A percentile compares a stretch with the other conserved stretches of the same genome.
Conservation (phyloP, 495 filamentous ascomycete genomes). For the Annulohypoxylon nitens region DNA sequence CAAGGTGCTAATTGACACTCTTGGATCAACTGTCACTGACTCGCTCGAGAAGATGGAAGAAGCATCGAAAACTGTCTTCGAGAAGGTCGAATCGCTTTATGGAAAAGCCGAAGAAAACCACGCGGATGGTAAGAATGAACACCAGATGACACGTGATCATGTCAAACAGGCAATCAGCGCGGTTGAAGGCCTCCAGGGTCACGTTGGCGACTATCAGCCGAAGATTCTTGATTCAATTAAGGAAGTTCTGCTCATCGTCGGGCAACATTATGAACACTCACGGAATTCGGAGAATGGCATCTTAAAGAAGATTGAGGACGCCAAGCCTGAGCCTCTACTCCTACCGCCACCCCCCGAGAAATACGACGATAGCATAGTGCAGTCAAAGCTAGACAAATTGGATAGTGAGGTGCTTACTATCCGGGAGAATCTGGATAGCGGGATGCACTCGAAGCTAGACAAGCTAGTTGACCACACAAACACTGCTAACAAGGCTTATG, state of each 20-base stretch:
- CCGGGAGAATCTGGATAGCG: slow-evolving; percentile 62
- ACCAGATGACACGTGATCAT: slow-evolving; percentile 81
- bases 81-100: slow-evolving; percentile 79
- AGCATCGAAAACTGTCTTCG: slow-evolving; percentile 86
- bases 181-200: slow-evolving; percentile 79
- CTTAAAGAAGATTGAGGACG: slow-evolving; percentile 67
- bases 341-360: slow-evolving; percentile 58
- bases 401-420: slow-evolving; percentile 48
- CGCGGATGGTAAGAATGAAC: slow-evolving; percentile 76
- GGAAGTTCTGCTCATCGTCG: slow-evolving; percentile 83
- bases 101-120: slow-evolving; percentile 82
- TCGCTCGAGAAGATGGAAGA: slow-evolving; percentile 84
- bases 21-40: slow-evolving; percentile 85
- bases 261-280: slow-evolving; percentile 82
- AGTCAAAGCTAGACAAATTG: slow-evolving; percentile 51
- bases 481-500: slow-evolving; percentile 66
- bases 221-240: slow-evolving; percentile 85
- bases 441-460: slow-evolving; percentile 87
- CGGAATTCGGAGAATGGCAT: slow-evolving; percentile 61
- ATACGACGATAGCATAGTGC: slow-evolving; percentile 54
- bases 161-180: slow-evolving; percentile 75
- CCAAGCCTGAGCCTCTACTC: slow-evolving; percentile 59
- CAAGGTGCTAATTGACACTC: slow-evolving; percentile 82
- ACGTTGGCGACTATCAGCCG: slow-evolving; percentile 84
- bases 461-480: slow-evolving; percentile 78